Evolutionary conservation across 331 rosid species (phyloP), one percentile per base, ranked within the genome.

Genomic region (Acacia pycnantha): DNA sequence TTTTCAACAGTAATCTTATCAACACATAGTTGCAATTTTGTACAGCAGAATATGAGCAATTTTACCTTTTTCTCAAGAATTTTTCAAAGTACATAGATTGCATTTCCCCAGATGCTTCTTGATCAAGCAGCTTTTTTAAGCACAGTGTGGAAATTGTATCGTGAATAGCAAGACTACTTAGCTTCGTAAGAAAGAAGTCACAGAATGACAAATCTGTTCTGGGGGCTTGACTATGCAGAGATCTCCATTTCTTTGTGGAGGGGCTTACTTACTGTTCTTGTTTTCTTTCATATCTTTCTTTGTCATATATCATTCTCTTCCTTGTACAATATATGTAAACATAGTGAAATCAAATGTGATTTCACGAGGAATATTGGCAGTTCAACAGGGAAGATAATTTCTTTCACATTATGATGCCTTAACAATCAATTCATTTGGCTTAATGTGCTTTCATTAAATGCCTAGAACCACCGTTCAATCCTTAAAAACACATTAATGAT

Each of bases 101-200:
- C 50, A 33, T 33, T 35, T 74, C 33, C 19, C 33, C 24, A 6
- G 7, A 40, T 24, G 21, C 1, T 71, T 84, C 41, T 47, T 81
- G 76, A 66, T 80, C 70, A 26, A 71, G 54, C 64, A 26, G 56
- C 54, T 51, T 75, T 73, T 51, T 15, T 46, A 58, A 68, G 62
- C 53, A 26, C 21, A 31, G 27, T 53, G 31, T 31, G 37, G 22
- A 56, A 77, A 80, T 33, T 47, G 53, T 70, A 53, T 58, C 40
- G 22, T 15, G 22, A 16, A 31, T 9, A 31, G 41, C 2, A 65
- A 31, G 43, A 65, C n/a, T 65, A 4, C 12, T 15, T 31, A 31
- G 70, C 16, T 65, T 70, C 9, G 26, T 43, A 13, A 69, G 35
- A 70, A 70, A 40, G 31, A 70, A 43, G 74, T 29, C 41, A 16